Percentiles rank a stretch among this genome's conserved stretches.
These are phyloP conservation scores for Rhynchosporium graminicola DNA, from an alignment of 2,329 filamentous ascomycete genomes.

Conservation along the genomic window DNA sequence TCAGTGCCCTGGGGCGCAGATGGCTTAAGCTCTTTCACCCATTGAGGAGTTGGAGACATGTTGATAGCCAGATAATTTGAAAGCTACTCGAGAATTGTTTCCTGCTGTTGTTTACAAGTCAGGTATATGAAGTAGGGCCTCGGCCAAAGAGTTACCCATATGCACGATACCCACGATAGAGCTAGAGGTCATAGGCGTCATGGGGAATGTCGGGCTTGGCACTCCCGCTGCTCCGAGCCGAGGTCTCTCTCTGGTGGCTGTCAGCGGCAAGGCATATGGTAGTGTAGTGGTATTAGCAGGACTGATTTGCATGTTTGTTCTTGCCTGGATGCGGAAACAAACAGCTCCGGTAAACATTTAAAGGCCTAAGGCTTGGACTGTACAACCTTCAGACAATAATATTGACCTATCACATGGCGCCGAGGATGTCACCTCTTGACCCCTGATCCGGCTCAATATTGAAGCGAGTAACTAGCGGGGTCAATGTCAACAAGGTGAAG, in stretches of 20 bases:
- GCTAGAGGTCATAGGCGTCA: conserved; percentile 7
- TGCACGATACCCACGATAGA: background rate
- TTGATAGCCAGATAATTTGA: background rate
- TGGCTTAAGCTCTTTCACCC: conserved; percentile 68
- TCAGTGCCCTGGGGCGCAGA: conserved; percentile 68
- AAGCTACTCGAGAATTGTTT: background rate
- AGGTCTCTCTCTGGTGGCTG: conserved; percentile 14
- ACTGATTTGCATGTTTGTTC: background rate
- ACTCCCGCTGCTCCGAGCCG: conserved; percentile 17
- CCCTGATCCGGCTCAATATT: background rate
- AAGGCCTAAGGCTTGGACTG: conserved; percentile 1
- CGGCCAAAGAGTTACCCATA: conserved; percentile 15
- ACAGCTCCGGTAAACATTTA: background rate
- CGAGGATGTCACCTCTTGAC: background rate
- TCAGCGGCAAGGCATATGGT: background rate
- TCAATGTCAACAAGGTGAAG: too few species aligned
- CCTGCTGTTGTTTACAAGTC: conserved; percentile 16
- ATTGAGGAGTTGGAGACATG: conserved; percentile 46
- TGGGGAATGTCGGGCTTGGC: background rate
- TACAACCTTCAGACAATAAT: background rate
- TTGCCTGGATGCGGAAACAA: background rate
- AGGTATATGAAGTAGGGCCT: conserved; percentile 24
- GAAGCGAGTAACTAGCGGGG: too few species aligned
- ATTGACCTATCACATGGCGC: background rate
- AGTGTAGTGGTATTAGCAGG: background rate